Conservation (phyloP, 257 asterid species). For the Solanum phureja region DNA sequence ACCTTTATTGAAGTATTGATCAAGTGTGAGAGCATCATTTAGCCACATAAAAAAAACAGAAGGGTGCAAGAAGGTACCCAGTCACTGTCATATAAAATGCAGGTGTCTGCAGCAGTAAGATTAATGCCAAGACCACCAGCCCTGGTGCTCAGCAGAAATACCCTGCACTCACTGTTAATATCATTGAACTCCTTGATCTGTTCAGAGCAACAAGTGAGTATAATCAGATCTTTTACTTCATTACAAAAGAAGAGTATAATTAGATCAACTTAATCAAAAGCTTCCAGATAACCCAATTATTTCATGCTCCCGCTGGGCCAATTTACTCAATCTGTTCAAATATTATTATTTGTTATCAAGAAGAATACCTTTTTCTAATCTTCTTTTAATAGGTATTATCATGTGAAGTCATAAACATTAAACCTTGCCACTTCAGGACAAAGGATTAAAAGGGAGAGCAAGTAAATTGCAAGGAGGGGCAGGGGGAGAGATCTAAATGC, state of each 20-base stretch:
- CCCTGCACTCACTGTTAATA: conserved; percentile 39
- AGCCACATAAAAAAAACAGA: neutral
- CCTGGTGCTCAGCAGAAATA: conserved; percentile 93
- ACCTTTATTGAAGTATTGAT: neutral
- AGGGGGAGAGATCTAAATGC: neutral
- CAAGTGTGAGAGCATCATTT: neutral
- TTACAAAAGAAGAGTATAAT: neutral
- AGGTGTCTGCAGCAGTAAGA: conserved; percentile 97
- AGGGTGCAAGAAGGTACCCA: conserved; percentile 49
- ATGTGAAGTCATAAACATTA: neutral
- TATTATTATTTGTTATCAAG: neutral
- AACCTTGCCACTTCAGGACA: neutral
- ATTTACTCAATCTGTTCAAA: neutral
- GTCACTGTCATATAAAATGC: conserved; percentile 95
- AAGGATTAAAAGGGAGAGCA: neutral
- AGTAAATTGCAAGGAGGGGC: neutral
- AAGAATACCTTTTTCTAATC: neutral
- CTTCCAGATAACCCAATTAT: neutral
- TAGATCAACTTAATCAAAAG: neutral
- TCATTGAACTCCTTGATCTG: conserved; percentile 92
- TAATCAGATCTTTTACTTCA: neutral
- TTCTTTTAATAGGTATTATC: neutral
- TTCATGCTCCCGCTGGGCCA: neutral
- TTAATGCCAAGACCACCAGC: conserved; percentile 99
- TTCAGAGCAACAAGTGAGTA: neutral